These are phyloP conservation scores for Colletotrichum siamense DNA, from an alignment of 2,329 filamentous ascomycete species.

Conservation along the genomic window DNA sequence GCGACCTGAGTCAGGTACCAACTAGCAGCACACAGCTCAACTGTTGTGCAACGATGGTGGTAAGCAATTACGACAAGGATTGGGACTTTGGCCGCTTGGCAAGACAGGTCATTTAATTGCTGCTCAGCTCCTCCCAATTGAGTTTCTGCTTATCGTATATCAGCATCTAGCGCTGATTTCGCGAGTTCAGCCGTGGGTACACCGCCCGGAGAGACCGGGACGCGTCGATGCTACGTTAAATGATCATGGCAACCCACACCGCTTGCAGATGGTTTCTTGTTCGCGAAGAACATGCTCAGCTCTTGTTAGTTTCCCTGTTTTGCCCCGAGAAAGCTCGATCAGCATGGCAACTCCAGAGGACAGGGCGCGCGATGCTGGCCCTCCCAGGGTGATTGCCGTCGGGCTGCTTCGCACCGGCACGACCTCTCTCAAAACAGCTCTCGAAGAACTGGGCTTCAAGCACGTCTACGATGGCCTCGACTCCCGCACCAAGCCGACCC, in stretches of 20 bases:
- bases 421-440: constrained; percentile 10
- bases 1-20: background rate
- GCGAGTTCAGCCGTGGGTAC: background rate
- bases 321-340: background rate
- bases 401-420: constrained; percentile 23
- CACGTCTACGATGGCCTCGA: constrained; percentile 20
- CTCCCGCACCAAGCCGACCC: background rate
- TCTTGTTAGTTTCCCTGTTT: background rate
- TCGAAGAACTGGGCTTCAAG: constrained; percentile 10
- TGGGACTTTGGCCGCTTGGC: background rate
- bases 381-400: constrained; percentile 13
- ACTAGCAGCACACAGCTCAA: background rate
- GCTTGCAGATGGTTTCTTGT: background rate
- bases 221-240: background rate
- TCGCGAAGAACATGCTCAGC: background rate
- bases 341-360: background rate
- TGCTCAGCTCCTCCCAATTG: background rate
- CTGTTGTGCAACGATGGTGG: background rate
- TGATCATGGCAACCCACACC: background rate
- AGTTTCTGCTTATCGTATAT: background rate
- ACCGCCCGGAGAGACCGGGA: background rate
- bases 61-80: background rate
- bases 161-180: background rate
- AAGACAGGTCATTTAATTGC: background rate
- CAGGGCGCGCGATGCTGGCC: background rate